A percentile compares a stretch with the other conserved stretches of the same genome.
phyloP scores from a whole-genome alignment of 148 eudicot species.

The Pharnaceum exiguum region DNA sequence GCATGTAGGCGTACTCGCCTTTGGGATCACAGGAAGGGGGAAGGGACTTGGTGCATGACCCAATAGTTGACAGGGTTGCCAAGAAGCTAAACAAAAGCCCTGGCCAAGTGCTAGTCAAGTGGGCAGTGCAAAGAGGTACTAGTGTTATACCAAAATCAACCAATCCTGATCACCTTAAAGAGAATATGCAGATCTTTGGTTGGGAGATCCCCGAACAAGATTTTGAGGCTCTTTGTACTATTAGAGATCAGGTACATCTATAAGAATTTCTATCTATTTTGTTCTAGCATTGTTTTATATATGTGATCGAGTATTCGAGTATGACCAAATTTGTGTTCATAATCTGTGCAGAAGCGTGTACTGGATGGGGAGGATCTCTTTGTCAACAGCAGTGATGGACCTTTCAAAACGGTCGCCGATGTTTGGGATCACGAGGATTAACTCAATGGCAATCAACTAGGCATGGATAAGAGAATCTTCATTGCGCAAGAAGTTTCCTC shows the following conservation, averaged over 20 bases:
- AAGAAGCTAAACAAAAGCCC: slow-evolving; percentile 57
- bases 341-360: slow-evolving; percentile 34
- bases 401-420: slow-evolving; percentile 39
- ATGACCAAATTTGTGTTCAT: neutral
- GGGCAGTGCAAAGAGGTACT: slow-evolving; percentile 63
- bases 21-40: slow-evolving; percentile 48
- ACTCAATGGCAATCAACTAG: too few relatives aligned
- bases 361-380: slow-evolving; percentile 49
- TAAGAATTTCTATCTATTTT: neutral
- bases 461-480: too few relatives aligned
- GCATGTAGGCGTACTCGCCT: slow-evolving; percentile 49
- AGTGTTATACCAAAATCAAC: slow-evolving; percentile 60
- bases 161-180: slow-evolving; percentile 48
- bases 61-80: slow-evolving; percentile 39
- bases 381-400: slow-evolving; percentile 47
- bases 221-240: slow-evolving; percentile 34
- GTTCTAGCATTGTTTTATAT: neutral
- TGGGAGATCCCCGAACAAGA: slow-evolving; percentile 57
- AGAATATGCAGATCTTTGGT: slow-evolving; percentile 39
- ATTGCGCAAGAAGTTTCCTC: too few relatives aligned
- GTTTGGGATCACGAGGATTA: slow-evolving; percentile 59
- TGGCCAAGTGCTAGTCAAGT: slow-evolving; percentile 48
- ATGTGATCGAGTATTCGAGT: too few relatives aligned
- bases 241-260: slow-evolving; percentile 40
- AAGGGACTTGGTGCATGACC: slow-evolving; percentile 51